These are phyloP conservation scores for Pleurotus ostreatus DNA, from an alignment of 768 basidiomycete genomes.

Conservation along the genomic window DNA sequence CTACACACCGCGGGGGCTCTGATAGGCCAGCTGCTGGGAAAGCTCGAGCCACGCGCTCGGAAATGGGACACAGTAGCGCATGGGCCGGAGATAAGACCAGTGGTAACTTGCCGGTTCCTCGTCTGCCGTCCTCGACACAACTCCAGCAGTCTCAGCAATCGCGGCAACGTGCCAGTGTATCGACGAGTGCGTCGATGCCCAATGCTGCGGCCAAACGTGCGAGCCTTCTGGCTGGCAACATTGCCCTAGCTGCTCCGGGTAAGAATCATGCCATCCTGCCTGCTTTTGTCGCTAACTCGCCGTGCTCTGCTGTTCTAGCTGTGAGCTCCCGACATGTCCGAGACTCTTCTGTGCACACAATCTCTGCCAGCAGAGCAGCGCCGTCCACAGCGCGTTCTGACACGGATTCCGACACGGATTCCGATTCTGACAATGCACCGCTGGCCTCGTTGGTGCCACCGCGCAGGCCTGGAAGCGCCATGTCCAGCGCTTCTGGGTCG, in stretches of 20 bases:
- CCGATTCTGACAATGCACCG: slow-evolving; percentile 58
- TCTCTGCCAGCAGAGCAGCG: slow-evolving; percentile 11
- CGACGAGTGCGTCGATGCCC: slow-evolving; percentile 55
- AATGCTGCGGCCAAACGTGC: slow-evolving; percentile 49
- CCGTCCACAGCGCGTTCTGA: slow-evolving; percentile 19
- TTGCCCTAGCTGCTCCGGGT: slow-evolving; percentile 8
- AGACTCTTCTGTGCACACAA: slow-evolving; percentile 23
- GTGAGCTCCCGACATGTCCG: slow-evolving; percentile 21
- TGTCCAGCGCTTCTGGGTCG: slow-evolving; percentile 35
- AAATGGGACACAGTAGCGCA: slow-evolving; percentile 10
- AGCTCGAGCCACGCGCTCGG: slow-evolving; percentile 13
- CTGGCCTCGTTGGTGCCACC: slow-evolving; percentile 60
- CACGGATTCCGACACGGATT: slow-evolving; percentile 28
- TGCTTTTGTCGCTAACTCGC: not conserved
- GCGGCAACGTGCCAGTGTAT: slow-evolving; percentile 49
- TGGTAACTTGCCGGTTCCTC: not conserved
- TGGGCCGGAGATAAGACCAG: slow-evolving; percentile 7
- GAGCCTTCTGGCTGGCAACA: slow-evolving; percentile 31
- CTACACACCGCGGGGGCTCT: slow-evolving; percentile 20
- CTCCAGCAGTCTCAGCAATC: slow-evolving; percentile 2
- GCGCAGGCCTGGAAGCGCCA: slow-evolving; percentile 62
- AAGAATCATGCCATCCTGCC: slow-evolving; percentile 13
- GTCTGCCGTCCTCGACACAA: not conserved
- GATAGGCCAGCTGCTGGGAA: slow-evolving; percentile 9
- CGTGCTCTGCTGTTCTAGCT: slow-evolving; percentile 9